Evolutionary conservation across 2,329 filamentous ascomycete genomes (phyloP).

Genomic region (Neonectria neomacrospora): DNA sequence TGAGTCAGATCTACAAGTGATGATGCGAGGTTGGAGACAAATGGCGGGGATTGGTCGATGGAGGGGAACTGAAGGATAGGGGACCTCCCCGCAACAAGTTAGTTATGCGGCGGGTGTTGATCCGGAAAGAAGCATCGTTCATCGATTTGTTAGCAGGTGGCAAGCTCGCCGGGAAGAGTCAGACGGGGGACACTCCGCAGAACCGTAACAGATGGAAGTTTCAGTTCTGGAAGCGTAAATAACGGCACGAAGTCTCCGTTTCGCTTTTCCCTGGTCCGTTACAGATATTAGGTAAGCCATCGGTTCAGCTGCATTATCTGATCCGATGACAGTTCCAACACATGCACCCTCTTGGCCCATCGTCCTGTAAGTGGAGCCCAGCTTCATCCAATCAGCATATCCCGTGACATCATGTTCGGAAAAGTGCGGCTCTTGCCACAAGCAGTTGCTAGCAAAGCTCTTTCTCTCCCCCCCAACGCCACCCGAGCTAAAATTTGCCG

Average conservation of each 20-base stretch:
- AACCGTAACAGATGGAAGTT: conserved; percentile 4
- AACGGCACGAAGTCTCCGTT: background rate
- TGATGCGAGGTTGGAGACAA: conserved; percentile 36
- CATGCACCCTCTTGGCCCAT: conserved; percentile 29
- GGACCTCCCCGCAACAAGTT: background rate
- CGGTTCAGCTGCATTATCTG: conserved; percentile 15
- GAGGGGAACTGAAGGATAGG: background rate
- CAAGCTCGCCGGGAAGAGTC: conserved; percentile 16
- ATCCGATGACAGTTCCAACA: conserved; percentile 4
- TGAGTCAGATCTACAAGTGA: conserved; percentile 35
- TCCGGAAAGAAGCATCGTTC: background rate
- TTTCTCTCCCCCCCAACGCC: background rate
- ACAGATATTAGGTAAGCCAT: background rate
- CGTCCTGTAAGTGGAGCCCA: background rate
- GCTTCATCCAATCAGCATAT: conserved; percentile 31
- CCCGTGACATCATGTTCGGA: conserved; percentile 39
- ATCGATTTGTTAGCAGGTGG: background rate
- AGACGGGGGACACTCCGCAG: conserved; percentile 1
- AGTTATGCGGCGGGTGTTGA: conserved; percentile 5
- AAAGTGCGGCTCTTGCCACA: conserved; percentile 38
- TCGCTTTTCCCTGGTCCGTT: background rate
- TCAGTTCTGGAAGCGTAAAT: background rate
- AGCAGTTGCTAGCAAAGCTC: background rate
- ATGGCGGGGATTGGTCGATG: conserved; percentile 29
- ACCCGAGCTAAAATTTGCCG: conserved; percentile 26